phyloP scores from a whole-genome alignment of 306 rosid species.

The Acacia melanoxylon region DNA sequence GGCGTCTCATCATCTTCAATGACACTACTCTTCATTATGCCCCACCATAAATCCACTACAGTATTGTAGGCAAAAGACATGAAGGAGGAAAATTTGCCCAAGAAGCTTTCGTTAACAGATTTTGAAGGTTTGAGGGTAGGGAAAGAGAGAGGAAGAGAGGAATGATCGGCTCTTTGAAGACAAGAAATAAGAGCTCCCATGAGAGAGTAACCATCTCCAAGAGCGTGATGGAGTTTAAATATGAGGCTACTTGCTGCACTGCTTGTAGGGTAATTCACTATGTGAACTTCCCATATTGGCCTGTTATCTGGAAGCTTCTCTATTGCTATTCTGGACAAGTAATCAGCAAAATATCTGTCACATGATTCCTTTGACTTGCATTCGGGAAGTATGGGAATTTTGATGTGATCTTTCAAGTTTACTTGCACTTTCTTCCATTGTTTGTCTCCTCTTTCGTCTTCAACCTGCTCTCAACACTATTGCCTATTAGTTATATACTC shows the following conservation, averaged over 20 bases:
- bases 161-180: constrained; percentile 49
- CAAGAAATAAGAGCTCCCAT: constrained; percentile 71
- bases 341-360: constrained; percentile 38
- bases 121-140: constrained; percentile 37
- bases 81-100: background rate
- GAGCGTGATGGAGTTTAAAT: constrained; percentile 63
- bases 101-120: background rate
- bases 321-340: constrained; percentile 39
- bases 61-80: constrained; percentile 38
- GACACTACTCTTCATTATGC: constrained; percentile 40
- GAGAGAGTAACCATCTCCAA: constrained; percentile 70
- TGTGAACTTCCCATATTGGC: constrained; percentile 63
- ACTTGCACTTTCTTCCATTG: constrained; percentile 57
- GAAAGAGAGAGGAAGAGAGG: constrained; percentile 53
- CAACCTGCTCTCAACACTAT: constrained; percentile 31
- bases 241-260: constrained; percentile 35
- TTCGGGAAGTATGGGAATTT: constrained; percentile 31
- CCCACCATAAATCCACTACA: constrained; percentile 43
- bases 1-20: constrained; percentile 58
- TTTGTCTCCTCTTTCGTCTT: constrained; percentile 39
- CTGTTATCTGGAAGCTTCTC: constrained; percentile 35
- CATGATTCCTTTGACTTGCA: constrained; percentile 26
- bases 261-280: constrained; percentile 49
- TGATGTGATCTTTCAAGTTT: constrained; percentile 46
- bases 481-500: background rate